Conservation (phyloP, 495 filamentous ascomycete genomes). For the Extremus antarcticus region DNA sequence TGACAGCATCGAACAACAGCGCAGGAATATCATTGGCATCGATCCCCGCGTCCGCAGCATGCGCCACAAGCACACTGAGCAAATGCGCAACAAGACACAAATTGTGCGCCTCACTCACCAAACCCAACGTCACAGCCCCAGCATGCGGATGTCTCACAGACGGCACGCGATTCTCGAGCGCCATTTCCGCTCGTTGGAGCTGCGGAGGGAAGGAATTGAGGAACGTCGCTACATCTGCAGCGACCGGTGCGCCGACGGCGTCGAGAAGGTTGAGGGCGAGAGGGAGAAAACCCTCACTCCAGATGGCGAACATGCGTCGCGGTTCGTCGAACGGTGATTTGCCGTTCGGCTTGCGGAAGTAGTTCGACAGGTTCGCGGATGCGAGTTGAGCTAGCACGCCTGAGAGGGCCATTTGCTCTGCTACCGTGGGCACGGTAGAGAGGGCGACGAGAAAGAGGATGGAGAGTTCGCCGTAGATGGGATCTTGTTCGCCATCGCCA, state of each 20-base stretch:
- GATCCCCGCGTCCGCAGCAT: slow-evolving; percentile 45
- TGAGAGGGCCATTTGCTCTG: slow-evolving; percentile 80
- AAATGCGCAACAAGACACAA: slow-evolving; percentile 62
- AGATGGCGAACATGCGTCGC: slow-evolving; percentile 64
- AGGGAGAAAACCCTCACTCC: slow-evolving; percentile 77
- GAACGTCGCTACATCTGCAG: slow-evolving; percentile 73
- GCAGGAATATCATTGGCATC: slow-evolving; percentile 52
- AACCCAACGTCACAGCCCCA: slow-evolving; percentile 52
- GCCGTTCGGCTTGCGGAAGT: slow-evolving; percentile 54
- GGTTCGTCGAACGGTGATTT: slow-evolving; percentile 61
- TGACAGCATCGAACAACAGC: slow-evolving; percentile 58
- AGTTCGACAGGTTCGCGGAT: slow-evolving; percentile 61
- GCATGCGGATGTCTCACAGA: slow-evolving; percentile 28
- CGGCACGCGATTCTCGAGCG: slow-evolving; percentile 34
- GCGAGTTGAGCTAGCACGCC: slow-evolving; percentile 66
- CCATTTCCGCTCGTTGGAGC: slow-evolving; percentile 49
- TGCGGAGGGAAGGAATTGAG: slow-evolving; percentile 74
- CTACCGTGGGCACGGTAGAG: slow-evolving; percentile 67
- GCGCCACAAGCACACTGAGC: slow-evolving; percentile 48
- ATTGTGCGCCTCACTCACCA: slow-evolving; percentile 64
- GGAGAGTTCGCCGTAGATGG: slow-evolving; percentile 86
- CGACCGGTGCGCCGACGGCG: slow-evolving; percentile 61
- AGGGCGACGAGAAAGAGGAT: slow-evolving; percentile 81
- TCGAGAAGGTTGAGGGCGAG: slow-evolving; percentile 82
- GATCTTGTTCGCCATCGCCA: slow-evolving; percentile 51